These are phyloP conservation scores for Lachnellula suecica DNA, from an alignment of 2,329 filamentous ascomycete species.

Conservation along the genomic window DNA sequence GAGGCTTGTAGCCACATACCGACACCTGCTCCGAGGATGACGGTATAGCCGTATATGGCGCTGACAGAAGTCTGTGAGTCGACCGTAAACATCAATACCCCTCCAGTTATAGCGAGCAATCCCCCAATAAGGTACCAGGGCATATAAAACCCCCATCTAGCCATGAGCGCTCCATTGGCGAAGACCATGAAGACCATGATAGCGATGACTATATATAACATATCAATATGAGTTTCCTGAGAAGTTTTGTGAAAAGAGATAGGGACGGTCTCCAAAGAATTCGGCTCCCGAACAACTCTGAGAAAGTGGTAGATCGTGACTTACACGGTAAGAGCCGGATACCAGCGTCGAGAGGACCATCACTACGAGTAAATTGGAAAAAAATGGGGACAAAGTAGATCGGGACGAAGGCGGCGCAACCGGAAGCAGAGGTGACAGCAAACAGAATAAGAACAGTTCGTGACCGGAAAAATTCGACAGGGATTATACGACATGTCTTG, in stretches of 20 bases:
- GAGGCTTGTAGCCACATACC: slow-evolving; percentile 37
- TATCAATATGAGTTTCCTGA: too few species aligned
- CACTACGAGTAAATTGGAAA: slow-evolving; percentile 49
- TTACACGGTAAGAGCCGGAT: slow-evolving; percentile 37
- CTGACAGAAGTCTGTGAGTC: slow-evolving; percentile 24
- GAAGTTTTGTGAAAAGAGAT: too few species aligned
- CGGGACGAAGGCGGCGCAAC: slow-evolving; percentile 24
- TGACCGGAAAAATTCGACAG: slow-evolving; percentile 35
- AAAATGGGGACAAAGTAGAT: slow-evolving; percentile 45
- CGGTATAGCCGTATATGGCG: slow-evolving; percentile 34
- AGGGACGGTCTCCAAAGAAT: too few species aligned
- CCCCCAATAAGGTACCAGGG: slow-evolving; percentile 39
- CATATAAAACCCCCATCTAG: slow-evolving; percentile 37
- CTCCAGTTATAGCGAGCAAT: slow-evolving; percentile 35
- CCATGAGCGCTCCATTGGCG: slow-evolving; percentile 33
- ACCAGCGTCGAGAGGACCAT: slow-evolving; percentile 45
- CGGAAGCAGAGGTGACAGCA: slow-evolving; percentile 32
- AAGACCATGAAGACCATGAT: slow-evolving; percentile 36
- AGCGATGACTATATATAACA: too few species aligned
- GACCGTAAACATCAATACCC: slow-evolving; percentile 33
- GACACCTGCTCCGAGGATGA: slow-evolving; percentile 41
- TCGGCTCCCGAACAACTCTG: too few species aligned
- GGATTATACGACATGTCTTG: slow-evolving; percentile 26
- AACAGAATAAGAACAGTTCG: slow-evolving; percentile 37
- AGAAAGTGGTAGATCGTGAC: too few species aligned